Percentiles rank a stretch among this genome's conserved stretches.
Evolutionary conservation across 1,284 basidiomycete species (phyloP).

Genomic region (Ceratobasidium sp.): DNA sequence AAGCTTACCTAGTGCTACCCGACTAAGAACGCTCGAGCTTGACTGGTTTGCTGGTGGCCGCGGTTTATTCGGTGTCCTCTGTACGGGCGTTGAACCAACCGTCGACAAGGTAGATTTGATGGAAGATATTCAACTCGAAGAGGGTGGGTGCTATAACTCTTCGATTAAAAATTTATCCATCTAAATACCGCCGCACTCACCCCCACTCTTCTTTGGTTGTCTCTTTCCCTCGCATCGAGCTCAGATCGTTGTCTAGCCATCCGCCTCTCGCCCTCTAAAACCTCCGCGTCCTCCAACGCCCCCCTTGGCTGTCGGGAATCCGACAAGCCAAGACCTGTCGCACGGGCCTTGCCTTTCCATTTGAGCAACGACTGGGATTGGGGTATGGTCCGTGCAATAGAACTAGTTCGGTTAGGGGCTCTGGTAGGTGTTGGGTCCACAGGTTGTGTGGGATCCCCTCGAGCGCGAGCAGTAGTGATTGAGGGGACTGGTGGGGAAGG

Average conservation of each 20-base stretch:
- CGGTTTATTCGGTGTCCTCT: constrained; percentile 26
- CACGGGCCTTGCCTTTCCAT: constrained; percentile 23
- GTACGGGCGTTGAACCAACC: constrained; percentile 23
- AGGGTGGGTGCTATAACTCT: not conserved
- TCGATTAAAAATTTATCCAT: constrained; percentile 3
- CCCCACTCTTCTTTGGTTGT: constrained; percentile 37
- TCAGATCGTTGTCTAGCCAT: constrained; percentile 39
- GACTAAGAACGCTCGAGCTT: constrained; percentile 25
- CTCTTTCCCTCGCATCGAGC: constrained; percentile 28
- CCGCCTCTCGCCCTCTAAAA: constrained; percentile 27
- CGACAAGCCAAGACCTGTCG: constrained; percentile 17
- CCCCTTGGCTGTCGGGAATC: constrained; percentile 8
- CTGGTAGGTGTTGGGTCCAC: constrained; percentile 27
- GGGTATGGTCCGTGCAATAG: not conserved
- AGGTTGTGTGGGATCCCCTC: constrained; percentile 20
- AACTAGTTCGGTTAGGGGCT: constrained; percentile 17
- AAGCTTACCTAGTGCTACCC: constrained; percentile 1
- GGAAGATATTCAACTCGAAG: constrained; percentile 29
- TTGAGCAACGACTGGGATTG: not conserved
- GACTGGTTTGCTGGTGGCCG: constrained; percentile 29
- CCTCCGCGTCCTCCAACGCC: constrained; percentile 14
- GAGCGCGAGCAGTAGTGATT: constrained; percentile 21
- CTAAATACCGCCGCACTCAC: not conserved
- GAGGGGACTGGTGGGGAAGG: constrained; percentile 34
- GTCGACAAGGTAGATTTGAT: constrained; percentile 30